Evolutionary conservation across 1,139 yeast genomes (phyloP).

Genomic region (Suhomyces bolitotheri): DNA sequence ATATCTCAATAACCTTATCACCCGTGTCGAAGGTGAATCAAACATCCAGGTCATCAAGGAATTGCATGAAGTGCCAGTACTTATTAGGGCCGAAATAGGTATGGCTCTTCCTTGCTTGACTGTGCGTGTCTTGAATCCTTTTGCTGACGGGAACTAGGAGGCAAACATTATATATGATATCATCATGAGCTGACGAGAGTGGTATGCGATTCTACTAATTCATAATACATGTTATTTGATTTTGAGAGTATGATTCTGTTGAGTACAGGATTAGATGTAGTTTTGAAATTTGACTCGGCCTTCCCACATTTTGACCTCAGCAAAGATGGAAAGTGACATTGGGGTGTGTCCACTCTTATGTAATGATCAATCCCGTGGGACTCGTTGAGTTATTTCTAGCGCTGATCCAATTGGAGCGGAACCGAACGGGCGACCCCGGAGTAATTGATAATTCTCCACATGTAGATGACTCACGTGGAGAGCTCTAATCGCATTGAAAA

Average conservation of each 20-base stretch:
- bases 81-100: slow-evolving; percentile 89
- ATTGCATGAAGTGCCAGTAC: slow-evolving; percentile 75
- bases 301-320: too few species aligned
- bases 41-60: slow-evolving; percentile 78
- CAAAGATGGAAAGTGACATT: too few species aligned
- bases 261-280: too few species aligned
- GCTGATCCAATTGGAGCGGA: too few species aligned
- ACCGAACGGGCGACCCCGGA: not conserved
- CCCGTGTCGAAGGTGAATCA: slow-evolving; percentile 62
- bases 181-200: not conserved
- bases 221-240: not conserved
- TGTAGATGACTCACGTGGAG: too few species aligned
- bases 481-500: slow-evolving; percentile 2
- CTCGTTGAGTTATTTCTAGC: too few species aligned
- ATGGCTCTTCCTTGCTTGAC: slow-evolving; percentile 95
- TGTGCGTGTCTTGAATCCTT: slow-evolving; percentile 91
- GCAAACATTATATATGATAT: too few species aligned
- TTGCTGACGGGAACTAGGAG: slow-evolving; percentile 32
- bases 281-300: too few species aligned
- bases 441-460: slow-evolving; percentile 4
- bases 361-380: too few species aligned
- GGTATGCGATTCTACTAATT: not conserved
- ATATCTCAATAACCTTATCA: slow-evolving; percentile 55
- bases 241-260: too few species aligned
- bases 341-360: too few species aligned